Evolutionary conservation across 306 rosid species (phyloP).

Genomic region (Leucaena leucocephala): DNA sequence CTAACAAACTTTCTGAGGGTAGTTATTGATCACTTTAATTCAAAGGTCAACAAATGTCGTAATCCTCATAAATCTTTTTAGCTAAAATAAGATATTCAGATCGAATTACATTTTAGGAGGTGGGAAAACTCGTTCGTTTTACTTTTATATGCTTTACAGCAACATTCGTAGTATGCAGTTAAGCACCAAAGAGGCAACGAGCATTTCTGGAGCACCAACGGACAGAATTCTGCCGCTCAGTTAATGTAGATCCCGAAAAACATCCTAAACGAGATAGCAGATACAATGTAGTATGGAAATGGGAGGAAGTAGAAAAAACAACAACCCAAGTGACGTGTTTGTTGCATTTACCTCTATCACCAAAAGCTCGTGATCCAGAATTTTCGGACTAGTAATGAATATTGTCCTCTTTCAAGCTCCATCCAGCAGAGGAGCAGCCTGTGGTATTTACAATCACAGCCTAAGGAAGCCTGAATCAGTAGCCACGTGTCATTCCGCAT

Average conservation of each 20-base stretch:
- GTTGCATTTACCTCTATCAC: conserved; percentile 33
- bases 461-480: conserved; percentile 31
- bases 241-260: not conserved
- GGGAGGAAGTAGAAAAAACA: conserved; percentile 12
- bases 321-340: conserved; percentile 10
- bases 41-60: not conserved
- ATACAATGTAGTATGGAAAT: conserved; percentile 18
- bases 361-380: conserved; percentile 41
- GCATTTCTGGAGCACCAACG: not conserved
- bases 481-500: conserved; percentile 38
- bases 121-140: not conserved
- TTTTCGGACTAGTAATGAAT: conserved; percentile 10
- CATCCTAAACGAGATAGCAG: conserved; percentile 2
- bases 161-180: not conserved
- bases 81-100: not conserved
- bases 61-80: not conserved
- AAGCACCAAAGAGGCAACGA: not conserved
- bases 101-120: not conserved
- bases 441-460: conserved; percentile 65
- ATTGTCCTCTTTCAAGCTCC: conserved; percentile 47
- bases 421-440: conserved; percentile 46
- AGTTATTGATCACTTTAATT: not conserved
- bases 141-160: not conserved
- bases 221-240: conserved; percentile 8
- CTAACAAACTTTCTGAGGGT: not conserved